These are phyloP conservation scores for Ustilago nuda DNA, from an alignment of 1,284 basidiomycete species.

Conservation along the genomic window DNA sequence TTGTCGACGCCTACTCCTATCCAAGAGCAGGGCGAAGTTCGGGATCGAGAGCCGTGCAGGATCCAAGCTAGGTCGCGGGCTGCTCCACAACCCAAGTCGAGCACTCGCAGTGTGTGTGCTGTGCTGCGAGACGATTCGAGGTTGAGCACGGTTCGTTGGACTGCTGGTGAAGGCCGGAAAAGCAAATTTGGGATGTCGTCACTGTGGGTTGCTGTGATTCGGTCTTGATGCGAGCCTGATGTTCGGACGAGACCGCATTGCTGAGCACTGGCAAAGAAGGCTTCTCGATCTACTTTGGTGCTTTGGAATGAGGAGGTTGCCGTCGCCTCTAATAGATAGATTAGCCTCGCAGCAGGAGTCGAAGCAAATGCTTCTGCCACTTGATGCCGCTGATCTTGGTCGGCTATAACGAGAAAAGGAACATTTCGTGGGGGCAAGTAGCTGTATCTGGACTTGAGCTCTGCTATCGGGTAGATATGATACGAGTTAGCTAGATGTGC, in stretches of 20 bases:
- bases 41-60: constrained; percentile 37
- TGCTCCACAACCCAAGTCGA: constrained; percentile 47
- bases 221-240: constrained; percentile 11
- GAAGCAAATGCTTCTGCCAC: constrained; percentile 25
- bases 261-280: constrained; percentile 17
- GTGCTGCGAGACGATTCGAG: constrained; percentile 3
- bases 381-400: constrained; percentile 12
- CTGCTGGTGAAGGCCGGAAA: constrained; percentile 38
- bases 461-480: constrained; percentile 27
- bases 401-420: constrained; percentile 31
- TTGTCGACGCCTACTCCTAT: constrained; percentile 43
- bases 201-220: constrained; percentile 3
- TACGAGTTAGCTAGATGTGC: constrained; percentile 34
- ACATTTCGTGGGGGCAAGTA: constrained; percentile 39
- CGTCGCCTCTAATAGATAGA: constrained; percentile 16
- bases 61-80: constrained; percentile 46
- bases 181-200: constrained; percentile 32
- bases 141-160: constrained; percentile 14
- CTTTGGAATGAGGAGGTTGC: not conserved
- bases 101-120: constrained; percentile 9
- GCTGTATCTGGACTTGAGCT: constrained; percentile 47
- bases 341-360: constrained; percentile 10
- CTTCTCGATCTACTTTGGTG: too few relatives aligned
- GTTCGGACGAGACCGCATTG: constrained; percentile 9
- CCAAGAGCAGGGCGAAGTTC: constrained; percentile 11